Conservation (phyloP, 768 basidiomycete species). For the Sporobolomyces phaffii region DNA sequence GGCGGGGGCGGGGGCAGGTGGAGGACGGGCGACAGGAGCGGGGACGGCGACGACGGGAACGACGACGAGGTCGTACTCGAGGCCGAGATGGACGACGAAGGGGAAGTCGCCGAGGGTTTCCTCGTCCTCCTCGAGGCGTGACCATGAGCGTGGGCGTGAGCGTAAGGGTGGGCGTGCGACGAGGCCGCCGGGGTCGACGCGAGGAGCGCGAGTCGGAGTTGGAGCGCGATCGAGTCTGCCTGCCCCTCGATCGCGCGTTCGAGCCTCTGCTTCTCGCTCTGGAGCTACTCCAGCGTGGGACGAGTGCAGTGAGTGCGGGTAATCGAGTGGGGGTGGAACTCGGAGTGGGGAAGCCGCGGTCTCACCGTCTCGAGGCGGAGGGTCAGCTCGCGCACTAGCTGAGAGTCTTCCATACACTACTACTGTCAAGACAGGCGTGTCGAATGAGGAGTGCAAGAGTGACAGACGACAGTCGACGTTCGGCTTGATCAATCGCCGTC, state of each 20-base stretch:
- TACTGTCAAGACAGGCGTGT: too few relatives aligned
- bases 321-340: not conserved
- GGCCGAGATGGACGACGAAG: constrained; percentile 3
- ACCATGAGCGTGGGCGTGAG: not conserved
- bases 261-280: constrained; percentile 21
- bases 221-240: constrained; percentile 21
- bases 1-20: not conserved
- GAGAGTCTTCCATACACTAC: constrained; percentile 1
- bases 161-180: not conserved
- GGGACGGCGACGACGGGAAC: constrained; percentile 12
- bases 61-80: constrained; percentile 3
- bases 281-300: not conserved
- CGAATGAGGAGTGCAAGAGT: too few relatives aligned
- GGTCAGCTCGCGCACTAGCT: constrained; percentile 13
- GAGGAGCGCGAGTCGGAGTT: constrained; percentile 22
- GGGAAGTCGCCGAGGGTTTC: constrained; percentile 5
- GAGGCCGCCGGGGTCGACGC: constrained; percentile 2
- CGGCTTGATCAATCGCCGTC: too few relatives aligned
- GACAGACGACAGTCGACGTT: too few relatives aligned
- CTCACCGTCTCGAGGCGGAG: constrained; percentile 16
- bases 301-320: not conserved
- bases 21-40: not conserved
- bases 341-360: not conserved
- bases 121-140: not conserved
- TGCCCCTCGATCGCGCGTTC: constrained; percentile 23